Base-by-base conservation (phyloP, 2,329 filamentous ascomycete genomes). In the Xylaria multiplex region DNA sequence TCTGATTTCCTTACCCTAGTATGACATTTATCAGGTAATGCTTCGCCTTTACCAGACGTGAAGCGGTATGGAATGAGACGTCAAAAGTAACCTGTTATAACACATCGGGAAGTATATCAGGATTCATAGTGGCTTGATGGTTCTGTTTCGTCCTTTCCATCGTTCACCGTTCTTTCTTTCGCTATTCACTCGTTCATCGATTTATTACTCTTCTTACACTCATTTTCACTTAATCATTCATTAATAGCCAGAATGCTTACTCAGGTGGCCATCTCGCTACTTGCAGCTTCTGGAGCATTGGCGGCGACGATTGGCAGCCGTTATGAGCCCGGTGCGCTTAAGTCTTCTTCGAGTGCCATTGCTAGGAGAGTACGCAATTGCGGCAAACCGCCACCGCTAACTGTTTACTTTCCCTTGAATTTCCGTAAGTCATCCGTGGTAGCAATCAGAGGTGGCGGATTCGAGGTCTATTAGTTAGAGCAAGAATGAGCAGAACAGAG, bases 351-450 rank as follows among this genome's bases (percentile, higher is more conserved):
- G 4, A 27, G 35, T 35, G 40, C 22, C 8, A 57, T 61, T 35
- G 63, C 63, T 2, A 57, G 53, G 19, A 61, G 27, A 46, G 40
- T 62, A 11, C 63, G 42, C 52, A 61, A 62, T 2, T 61, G 58
- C 48, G 19, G 43, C 13, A 50, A 22, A 9, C 52, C 57, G 37
- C 42, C 63, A n/a, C 63, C 57, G 14, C 64, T 59, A 32, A 66
- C 59, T 9, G 59, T 66, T 45, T 66, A 66, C 59, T 58, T 66
- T n/a, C 64, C 64, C 32, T 53, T 66, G 40, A 66, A 66, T 16
- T 66, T 62, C 37, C 54, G 64, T 66, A 55, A 35, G 59, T 53
- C n/a, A 35, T 30, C 6, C 14, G 13, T 8, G 14, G 32, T 16
- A 6, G n/a, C 35, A 16, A 49, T 19, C 3, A 11, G 30, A 30